Base-by-base conservation (phyloP, 805 yeast species). In the Starmera dryadoides region DNA sequence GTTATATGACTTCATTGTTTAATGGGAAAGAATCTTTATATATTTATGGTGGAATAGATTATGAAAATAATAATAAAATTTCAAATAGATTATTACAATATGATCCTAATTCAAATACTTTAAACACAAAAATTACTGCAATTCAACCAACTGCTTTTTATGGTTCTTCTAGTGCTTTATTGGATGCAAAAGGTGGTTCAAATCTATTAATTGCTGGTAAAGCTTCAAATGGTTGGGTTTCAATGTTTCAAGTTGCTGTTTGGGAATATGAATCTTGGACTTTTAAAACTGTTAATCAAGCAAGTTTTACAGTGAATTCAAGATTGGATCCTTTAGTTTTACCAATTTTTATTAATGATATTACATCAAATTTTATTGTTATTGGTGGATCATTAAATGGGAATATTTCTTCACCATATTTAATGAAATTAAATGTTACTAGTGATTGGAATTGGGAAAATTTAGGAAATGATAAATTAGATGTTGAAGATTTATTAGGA, bases 231-330 rank as follows among this genome's bases (percentile, higher is more conserved):
- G 87, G 87, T 1, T 83, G 89, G 87, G 73, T 83, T 28, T 73
- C 75, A 44, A 74, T 84, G 79, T 70, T 71, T 48, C 93, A 84
- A 57, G 60, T 82, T 16, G 91, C 93, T 0, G 58, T 81, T 2
- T 83, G 88, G 85, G 79, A 78, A 48, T 77, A 75, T 43, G 64
- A 67, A 36, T 62, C 84, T 8, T 86, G 94, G 94, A 71, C 84
- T 3, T 83, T 77, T 53, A 60, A 62, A 41, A 47, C 65, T 0
- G 60, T 64, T 1, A 47, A 58, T 30, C 48, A 57, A 44, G 50
- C 63, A 1, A 54, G 50, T 1, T 44, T 48, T 10, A 55, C 53
- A 38, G 59, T 82, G 2, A 76, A 75, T 44, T 68, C 86, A 8
- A 63, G 93, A 36, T 67, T 64, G 4, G 56, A 60, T 32, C 63